phyloP scores from a whole-genome alignment of 2,329 filamentous ascomycete genomes.

The Lecanosticta acicola region DNA sequence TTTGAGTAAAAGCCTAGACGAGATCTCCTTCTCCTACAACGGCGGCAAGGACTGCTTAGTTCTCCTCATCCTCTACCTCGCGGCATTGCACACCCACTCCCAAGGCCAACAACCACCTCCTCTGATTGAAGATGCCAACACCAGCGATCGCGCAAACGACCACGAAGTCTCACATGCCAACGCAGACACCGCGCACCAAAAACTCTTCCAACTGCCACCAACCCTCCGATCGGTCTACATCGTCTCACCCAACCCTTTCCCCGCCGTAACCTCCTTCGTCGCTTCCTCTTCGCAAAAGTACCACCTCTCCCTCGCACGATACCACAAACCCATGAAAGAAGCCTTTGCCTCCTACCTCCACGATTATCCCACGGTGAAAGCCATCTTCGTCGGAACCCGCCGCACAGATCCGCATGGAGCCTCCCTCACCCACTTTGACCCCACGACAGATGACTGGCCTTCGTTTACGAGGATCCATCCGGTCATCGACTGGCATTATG shows the following conservation, averaged over 20 bases:
- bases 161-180: constrained; percentile 18
- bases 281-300: constrained; percentile 59
- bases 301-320: constrained; percentile 68
- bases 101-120: constrained; percentile 23
- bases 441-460: constrained; percentile 86
- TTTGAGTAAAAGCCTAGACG: constrained; percentile 54
- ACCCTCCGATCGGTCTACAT: constrained; percentile 84
- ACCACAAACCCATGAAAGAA: constrained; percentile 71
- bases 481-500: constrained; percentile 95
- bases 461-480: constrained; percentile 89
- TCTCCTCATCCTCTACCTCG: constrained; percentile 79
- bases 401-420: constrained; percentile 88
- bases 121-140: constrained; percentile 23
- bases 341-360: constrained; percentile 72
- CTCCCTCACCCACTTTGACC: constrained; percentile 72
- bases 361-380: constrained; percentile 59
- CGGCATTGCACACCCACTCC: constrained; percentile 46
- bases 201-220: constrained; percentile 33
- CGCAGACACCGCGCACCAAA: constrained; percentile 1
- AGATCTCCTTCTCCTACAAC: constrained; percentile 90
- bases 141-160: neutral
- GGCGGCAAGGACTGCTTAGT: constrained; percentile 97
- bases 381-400: constrained; percentile 82
- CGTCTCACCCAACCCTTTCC: constrained; percentile 74
- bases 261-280: constrained; percentile 82